A percentile compares a stretch with the other conserved stretches of the same genome.
Conservation (phyloP, 2,329 filamentous ascomycete species). For the Xylariaceae sp. region DNA sequence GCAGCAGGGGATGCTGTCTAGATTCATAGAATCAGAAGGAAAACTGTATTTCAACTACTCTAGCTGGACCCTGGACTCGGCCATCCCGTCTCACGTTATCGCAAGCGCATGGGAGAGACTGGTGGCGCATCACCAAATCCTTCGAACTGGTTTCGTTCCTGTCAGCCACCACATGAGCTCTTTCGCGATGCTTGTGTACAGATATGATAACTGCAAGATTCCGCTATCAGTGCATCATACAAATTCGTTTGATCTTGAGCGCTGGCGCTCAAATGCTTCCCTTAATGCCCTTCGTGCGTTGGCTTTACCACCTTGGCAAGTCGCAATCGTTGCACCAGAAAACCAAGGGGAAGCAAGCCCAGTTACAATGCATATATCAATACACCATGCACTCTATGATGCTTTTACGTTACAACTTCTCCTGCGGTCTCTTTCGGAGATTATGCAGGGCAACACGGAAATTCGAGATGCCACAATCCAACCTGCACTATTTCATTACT, state of each 20-base stretch:
- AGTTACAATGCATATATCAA: slow-evolving; percentile 41
- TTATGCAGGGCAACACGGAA: slow-evolving; percentile 23
- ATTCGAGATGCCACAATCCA: slow-evolving; percentile 26
- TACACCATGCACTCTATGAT: slow-evolving; percentile 85
- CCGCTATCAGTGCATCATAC: slow-evolving; percentile 21
- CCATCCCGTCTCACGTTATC: slow-evolving; percentile 40
- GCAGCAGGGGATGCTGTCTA: slow-evolving; percentile 75
- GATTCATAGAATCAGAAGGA: slow-evolving; percentile 65
- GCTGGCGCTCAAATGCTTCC: slow-evolving; percentile 37
- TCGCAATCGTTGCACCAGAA: slow-evolving; percentile 42
- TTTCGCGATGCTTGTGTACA: slow-evolving; percentile 72
- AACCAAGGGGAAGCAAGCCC: background rate
- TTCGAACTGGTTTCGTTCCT: slow-evolving; percentile 70
- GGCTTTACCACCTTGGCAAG: slow-evolving; percentile 59
- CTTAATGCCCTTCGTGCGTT: slow-evolving; percentile 39
- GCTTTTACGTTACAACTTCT: slow-evolving; percentile 67
- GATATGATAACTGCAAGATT: slow-evolving; percentile 2
- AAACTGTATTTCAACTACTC: slow-evolving; percentile 73
- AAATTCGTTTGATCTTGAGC: slow-evolving; percentile 27
- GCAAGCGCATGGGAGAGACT: slow-evolving; percentile 57
- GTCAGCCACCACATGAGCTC: slow-evolving; percentile 56
- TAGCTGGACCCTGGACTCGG: slow-evolving; percentile 45
- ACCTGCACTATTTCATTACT: slow-evolving; percentile 38
- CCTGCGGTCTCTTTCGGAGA: slow-evolving; percentile 51
- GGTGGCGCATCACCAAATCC: slow-evolving; percentile 59